Conservation (phyloP, 2,329 filamentous ascomycete genomes). For the Dactylellina cionopaga region DNA sequence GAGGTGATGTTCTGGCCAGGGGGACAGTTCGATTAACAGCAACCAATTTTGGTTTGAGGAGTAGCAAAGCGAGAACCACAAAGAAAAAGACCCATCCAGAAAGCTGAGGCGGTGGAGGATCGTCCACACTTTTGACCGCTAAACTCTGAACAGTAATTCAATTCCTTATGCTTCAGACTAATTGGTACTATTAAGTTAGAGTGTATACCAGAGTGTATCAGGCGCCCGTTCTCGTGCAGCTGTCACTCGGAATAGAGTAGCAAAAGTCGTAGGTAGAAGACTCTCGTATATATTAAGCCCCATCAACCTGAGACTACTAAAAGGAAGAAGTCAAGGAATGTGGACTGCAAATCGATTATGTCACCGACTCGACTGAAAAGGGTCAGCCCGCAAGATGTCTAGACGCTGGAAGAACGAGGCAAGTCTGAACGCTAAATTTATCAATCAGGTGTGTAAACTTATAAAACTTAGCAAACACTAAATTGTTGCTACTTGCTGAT, state of each 20-base stretch:
- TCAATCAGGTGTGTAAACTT: no score
- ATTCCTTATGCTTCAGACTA: no score
- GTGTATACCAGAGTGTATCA: constrained; percentile 44
- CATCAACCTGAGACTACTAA: no score
- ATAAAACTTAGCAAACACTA: no score
- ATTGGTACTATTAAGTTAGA: no score
- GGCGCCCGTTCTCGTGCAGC: constrained; percentile 30
- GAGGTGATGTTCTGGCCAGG: constrained; percentile 26
- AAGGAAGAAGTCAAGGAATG: no score
- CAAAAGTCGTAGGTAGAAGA: background rate
- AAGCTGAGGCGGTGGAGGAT: constrained; percentile 26
- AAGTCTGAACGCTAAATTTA: background rate
- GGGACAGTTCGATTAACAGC: background rate
- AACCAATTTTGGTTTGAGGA: constrained; percentile 51
- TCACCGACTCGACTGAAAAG: background rate
- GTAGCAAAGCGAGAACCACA: constrained; percentile 17
- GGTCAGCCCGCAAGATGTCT: no score
- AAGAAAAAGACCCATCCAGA: constrained; percentile 15
- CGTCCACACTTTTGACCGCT: constrained; percentile 26
- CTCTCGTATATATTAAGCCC: background rate
- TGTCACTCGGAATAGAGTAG: constrained; percentile 39
- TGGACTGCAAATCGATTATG: constrained; percentile 4
- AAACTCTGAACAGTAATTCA: no score
- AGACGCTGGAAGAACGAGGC: background rate
- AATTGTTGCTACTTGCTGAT: no score